A percentile compares a stretch with the other conserved stretches of the same genome.
Evolutionary conservation across 768 basidiomycete genomes (phyloP).

Genomic region (Amylocystis lapponica): DNA sequence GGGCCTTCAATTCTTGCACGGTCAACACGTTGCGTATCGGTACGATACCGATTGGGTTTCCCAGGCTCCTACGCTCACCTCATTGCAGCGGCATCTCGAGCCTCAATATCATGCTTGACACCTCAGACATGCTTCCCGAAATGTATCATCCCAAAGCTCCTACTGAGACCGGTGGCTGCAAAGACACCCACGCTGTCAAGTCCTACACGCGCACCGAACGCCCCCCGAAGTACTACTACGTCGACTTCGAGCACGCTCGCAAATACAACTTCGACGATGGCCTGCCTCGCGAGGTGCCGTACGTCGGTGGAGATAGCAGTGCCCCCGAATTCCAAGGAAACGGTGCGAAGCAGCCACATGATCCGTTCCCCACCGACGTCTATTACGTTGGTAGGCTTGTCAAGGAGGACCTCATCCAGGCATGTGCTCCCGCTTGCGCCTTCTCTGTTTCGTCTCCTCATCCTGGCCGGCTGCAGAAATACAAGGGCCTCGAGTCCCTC

Average conservation of each 20-base stretch:
- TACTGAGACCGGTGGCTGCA: background rate
- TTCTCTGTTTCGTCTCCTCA: background rate
- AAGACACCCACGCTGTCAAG: slow-evolving; percentile 19
- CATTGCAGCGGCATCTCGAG: background rate
- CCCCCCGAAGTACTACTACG: slow-evolving; percentile 21
- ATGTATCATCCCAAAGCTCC: too few species aligned
- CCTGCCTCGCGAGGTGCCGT: slow-evolving; percentile 18
- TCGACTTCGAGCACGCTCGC: slow-evolving; percentile 17
- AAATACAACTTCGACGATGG: slow-evolving; percentile 18
- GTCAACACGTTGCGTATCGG: slow-evolving; percentile 33
- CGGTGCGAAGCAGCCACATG: background rate
- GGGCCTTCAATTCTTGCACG: slow-evolving; percentile 34
- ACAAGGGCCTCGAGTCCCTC: slow-evolving; percentile 25
- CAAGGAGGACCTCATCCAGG: slow-evolving; percentile 4
- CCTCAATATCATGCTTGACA: too few species aligned
- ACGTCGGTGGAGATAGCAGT: slow-evolving; percentile 33
- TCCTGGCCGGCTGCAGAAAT: background rate
- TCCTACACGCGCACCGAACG: slow-evolving; percentile 16
- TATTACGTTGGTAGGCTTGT: slow-evolving; percentile 14
- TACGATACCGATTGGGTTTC: slow-evolving; percentile 6
- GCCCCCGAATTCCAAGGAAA: slow-evolving; percentile 14
- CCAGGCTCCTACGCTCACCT: background rate
- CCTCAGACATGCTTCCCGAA: too few species aligned
- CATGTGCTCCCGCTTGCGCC: too few species aligned
- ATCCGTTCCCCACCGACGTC: slow-evolving; percentile 17